Evolutionary conservation across 2,329 filamentous ascomycete species (phyloP), one percentile per base, ranked within the genome.

Genomic region (Torrubiellomyces zombiae): DNA sequence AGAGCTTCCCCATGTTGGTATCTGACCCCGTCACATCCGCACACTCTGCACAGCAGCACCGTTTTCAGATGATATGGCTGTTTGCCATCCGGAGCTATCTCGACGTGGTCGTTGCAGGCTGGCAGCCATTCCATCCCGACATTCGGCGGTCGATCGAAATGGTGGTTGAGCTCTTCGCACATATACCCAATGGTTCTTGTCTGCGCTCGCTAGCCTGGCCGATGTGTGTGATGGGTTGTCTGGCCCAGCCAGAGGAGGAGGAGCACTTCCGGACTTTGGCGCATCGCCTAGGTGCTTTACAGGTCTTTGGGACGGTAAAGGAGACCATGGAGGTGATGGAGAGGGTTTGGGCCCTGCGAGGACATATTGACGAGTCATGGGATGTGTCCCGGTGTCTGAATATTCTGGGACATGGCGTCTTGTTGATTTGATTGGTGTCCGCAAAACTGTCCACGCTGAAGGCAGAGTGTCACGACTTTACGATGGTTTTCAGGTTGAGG

Each of bases 21-120:
- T 25, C 31, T 7, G 29, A 37, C 18, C 36, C 36, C 2, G 24
- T 31, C 7, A 28, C 30, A 3, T 29, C 32, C 3, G 32, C 38
- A 8, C 29, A 39, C 7, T 38, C 39, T 6, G 35, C 31, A 9
- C 25, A 42, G 18, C 35, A 39, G 10, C 31, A 40, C 17, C 35
- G 27, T 9, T 35, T 50, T 28, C 49, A 50, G 33, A 44, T 45
- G 9, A 52, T 62, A 20, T 66, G 61, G 62, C 53, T 56, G 1
- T 50, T 60, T 21, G 59, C 58, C 1, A 46, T 55, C 1, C 43
- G 61, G 2, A 50, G 53, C 6, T 65, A 65, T 29, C 50, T 66
- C 9, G 43, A 49, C 9, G 53, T 62, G 4, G 57, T 65, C 12
- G 46, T 62, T 3, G 54, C 50, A 2, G 63, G 61, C 4, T 66